Conservation (phyloP, 345 rosid species). For the Gossypium stocksii region DNA sequence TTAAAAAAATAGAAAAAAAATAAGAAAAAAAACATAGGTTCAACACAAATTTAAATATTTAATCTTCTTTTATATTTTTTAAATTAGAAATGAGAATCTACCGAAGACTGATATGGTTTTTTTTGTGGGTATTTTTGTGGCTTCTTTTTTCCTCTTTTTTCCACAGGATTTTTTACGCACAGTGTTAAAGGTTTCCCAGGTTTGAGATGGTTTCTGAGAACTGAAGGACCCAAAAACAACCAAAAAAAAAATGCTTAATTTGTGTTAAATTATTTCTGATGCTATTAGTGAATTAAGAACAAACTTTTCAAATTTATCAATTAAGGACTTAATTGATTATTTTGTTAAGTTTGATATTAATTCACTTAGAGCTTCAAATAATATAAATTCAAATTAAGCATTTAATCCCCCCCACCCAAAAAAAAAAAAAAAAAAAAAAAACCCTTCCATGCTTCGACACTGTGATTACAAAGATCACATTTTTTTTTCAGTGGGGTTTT, state of each 20-base stretch:
- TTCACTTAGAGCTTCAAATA: too few relatives aligned
- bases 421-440: slow-evolving; percentile 18
- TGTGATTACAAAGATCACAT: slow-evolving; percentile 14
- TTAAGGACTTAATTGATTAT: too few relatives aligned
- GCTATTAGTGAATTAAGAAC: too few relatives aligned
- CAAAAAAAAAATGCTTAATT: too few relatives aligned
- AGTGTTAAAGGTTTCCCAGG: slow-evolving; percentile 28
- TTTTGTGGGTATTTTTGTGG: slow-evolving; percentile 34
- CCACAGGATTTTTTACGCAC: slow-evolving; percentile 44
- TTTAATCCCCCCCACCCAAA: too few relatives aligned
- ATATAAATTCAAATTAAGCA: too few relatives aligned
- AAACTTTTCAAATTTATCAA: too few relatives aligned
- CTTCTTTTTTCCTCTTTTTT: slow-evolving; percentile 24
- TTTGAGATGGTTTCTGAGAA: slow-evolving; percentile 35
- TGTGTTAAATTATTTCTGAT: too few relatives aligned
- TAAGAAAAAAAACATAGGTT: neutral
- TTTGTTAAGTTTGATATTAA: too few relatives aligned
- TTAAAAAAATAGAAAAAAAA: too few relatives aligned
- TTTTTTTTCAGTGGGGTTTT: slow-evolving; percentile 19
- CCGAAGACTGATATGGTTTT: slow-evolving; percentile 51
- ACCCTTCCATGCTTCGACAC: slow-evolving; percentile 31
- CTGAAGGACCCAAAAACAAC: slow-evolving; percentile 19
- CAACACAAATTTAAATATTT: neutral
- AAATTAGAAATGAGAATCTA: slow-evolving; percentile 8
- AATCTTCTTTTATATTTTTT: neutral